Evolutionary conservation across 139 green algal genomes (phyloP), one percentile per base, ranked within the genome.

Genomic region (Coccomyxa sp.): DNA sequence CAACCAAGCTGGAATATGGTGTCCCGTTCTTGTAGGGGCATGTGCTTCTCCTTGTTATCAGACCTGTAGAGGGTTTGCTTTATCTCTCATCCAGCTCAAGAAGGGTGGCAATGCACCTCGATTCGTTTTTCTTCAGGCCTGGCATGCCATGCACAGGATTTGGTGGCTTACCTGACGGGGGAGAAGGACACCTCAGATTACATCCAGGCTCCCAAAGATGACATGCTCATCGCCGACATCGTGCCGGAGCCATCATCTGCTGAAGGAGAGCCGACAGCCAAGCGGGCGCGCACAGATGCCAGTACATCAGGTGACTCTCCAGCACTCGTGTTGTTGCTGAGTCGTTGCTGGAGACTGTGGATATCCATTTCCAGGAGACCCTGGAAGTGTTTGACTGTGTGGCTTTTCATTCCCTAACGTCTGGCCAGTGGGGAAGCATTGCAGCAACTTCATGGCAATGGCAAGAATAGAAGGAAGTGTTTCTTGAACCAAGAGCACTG

Each of bases 131-230:
- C 23, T 30, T 74, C 4, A 30, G 9, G 9, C 66, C 66, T 27
- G 66, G 71, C 27, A 31, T 31, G 71, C 27, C 25, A 27, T n/a
- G 25, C 30, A 14, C 60, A 82, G 79, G 79, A 82, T 13, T n/a
- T 82, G 30, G 79, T 77, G 23, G 79, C 59, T 12, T 82, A 77
- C 60, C 79, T 82, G 25, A 77, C 79, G 18, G 79, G 79, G 27
- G 11, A 31, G 28, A 77, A 27, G 51, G 67, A 71, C 79, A 77
- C 58, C n/a, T 77, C 79, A 21, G 60, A 76, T 13, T 82, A 91
- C 79, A 76, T 82, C 58, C 78, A 82, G 79, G n/a, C 30, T 21
- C 59, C 38, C 21, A 60, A 23, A 16, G 25, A 32, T 28, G 79
- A 82, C 16, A 58, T 82, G 13, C 25, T 60, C 30, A 32, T 82